Conservation (phyloP, 768 basidiomycete genomes). For the Lenzites betulinus region DNA sequence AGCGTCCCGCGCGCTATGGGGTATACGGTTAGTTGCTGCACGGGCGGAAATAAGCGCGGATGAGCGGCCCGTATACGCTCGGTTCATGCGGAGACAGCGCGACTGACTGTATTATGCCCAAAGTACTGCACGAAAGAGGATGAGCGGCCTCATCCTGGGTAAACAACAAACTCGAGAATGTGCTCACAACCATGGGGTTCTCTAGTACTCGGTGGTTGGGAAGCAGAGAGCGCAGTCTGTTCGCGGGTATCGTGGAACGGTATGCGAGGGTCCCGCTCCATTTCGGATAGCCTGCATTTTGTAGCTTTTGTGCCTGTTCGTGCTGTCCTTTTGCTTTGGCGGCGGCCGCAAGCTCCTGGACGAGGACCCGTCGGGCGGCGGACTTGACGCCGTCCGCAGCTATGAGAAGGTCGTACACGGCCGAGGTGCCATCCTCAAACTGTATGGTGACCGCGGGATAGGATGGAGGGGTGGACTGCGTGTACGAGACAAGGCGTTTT, state of each 20-base stretch:
- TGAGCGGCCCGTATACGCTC: constrained; percentile 5
- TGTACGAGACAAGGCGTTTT: constrained; percentile 62
- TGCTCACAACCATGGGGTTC: constrained; percentile 27
- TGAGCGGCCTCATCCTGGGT: background rate
- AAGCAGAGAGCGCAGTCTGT: background rate
- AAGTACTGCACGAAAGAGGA: constrained; percentile 47
- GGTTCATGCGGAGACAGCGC: constrained; percentile 28
- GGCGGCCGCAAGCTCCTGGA: constrained; percentile 31
- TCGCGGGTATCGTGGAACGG: constrained; percentile 57
- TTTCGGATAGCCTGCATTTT: constrained; percentile 46
- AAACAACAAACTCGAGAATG: background rate
- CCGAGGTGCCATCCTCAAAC: constrained; percentile 63
- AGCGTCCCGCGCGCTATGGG: constrained; percentile 57
- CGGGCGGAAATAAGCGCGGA: background rate
- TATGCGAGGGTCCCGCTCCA: constrained; percentile 66
- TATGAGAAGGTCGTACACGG: constrained; percentile 64
- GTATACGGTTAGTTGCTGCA: constrained; percentile 62
- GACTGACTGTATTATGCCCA: constrained; percentile 38
- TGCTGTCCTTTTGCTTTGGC: constrained; percentile 40
- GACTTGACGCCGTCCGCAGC: constrained; percentile 74
- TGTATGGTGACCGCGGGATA: constrained; percentile 46
- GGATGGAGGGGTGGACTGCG: constrained; percentile 32
- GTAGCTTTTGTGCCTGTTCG: constrained; percentile 42
- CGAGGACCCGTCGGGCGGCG: constrained; percentile 42
- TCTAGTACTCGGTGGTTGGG: constrained; percentile 26